Evolutionary conservation across 108 stramenopile genomes (phyloP).

Genomic region (Pseudonitzschia pungens): DNA sequence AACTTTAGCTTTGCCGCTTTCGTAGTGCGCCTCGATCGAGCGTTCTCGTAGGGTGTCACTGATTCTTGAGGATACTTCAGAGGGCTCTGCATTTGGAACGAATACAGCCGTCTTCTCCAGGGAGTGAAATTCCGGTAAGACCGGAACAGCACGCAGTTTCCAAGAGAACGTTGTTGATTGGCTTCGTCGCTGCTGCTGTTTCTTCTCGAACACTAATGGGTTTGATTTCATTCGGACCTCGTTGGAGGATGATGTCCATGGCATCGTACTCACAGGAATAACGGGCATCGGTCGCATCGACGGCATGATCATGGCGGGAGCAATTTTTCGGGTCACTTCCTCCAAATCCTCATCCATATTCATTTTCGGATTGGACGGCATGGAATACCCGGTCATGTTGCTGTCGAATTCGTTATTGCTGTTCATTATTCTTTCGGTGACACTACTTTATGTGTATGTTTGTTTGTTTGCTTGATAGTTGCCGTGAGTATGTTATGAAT

Average conservation of each 20-base stretch:
- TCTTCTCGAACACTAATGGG: no score
- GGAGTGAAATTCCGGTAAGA: constrained; percentile 55
- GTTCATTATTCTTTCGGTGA: neutral
- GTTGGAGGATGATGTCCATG: neutral
- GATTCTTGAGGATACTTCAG: constrained; percentile 48
- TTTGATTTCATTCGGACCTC: constrained; percentile 20
- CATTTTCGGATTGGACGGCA: constrained; percentile 32
- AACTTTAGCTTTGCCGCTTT: constrained; percentile 55
- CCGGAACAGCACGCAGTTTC: constrained; percentile 35
- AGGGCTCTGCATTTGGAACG: constrained; percentile 38
- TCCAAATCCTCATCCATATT: constrained; percentile 41
- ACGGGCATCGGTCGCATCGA: constrained; percentile 26
- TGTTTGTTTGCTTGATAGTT: neutral
- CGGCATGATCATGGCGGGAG: constrained; percentile 29
- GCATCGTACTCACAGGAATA: constrained; percentile 5
- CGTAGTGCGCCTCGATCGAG: constrained; percentile 64
- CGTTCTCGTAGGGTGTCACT: constrained; percentile 51
- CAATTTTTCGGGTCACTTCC: constrained; percentile 38
- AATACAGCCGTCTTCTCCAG: constrained; percentile 62
- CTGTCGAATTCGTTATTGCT: constrained; percentile 10
- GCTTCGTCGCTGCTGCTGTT: neutral
- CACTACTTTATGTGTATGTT: no score
- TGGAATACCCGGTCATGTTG: neutral
- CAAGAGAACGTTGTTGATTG: constrained; percentile 11
- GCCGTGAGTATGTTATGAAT: no score